Base-by-base conservation (phyloP, 495 filamentous ascomycete genomes). In the Patellaria atrata region DNA sequence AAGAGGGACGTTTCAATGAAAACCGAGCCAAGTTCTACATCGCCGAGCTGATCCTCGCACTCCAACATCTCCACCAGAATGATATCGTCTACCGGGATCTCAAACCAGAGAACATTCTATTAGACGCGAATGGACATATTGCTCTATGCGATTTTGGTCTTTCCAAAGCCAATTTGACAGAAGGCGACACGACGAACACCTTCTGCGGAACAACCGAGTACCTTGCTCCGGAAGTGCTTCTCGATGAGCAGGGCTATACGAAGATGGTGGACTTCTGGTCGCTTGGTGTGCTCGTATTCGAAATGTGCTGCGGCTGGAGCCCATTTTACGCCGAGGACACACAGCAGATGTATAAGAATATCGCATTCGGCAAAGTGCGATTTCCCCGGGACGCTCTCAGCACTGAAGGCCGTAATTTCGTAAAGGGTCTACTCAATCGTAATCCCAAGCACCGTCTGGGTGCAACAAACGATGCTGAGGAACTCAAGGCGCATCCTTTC, bases 181-280 rank as follows among this genome's bases (percentile, higher is more conserved):
- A 94, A 46, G 85, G 94, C 48, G 85, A 87, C 41, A 96, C 89
- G 1, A 99, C 89, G 28, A 99, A 96, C 55, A 99, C 89, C 8
- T 99, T 99, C 57, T 96, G 89, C 51, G 89, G 89, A 35, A 99
- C 89, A 3, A 96, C 89, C 7, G 89, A 99, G 53, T 99, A 97
- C 52, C 68, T 97, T 11, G 89, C 89, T 1, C 89, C 89, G 0
- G 89, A 97, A 51, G 89, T 97, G 1, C 66, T 97, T 25, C 63
- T 96, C 11, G 89, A 97, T 50, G 89, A 96, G 53, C 75, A 81
- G 44, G 89, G 89, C n/a, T 97, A 97, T 52, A 94, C 89, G 10
- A 97, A 94, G 60, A 96, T 97, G 91, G 89, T 97, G 3, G 89
- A 97, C 57, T 97, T 97, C 58, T 97, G 91, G 89, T 96, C 89